A percentile compares a stretch with the other conserved stretches of the same genome.
phyloP scores from a whole-genome alignment of 257 asterid genomes.

The Rauvolfia tetraphylla region DNA sequence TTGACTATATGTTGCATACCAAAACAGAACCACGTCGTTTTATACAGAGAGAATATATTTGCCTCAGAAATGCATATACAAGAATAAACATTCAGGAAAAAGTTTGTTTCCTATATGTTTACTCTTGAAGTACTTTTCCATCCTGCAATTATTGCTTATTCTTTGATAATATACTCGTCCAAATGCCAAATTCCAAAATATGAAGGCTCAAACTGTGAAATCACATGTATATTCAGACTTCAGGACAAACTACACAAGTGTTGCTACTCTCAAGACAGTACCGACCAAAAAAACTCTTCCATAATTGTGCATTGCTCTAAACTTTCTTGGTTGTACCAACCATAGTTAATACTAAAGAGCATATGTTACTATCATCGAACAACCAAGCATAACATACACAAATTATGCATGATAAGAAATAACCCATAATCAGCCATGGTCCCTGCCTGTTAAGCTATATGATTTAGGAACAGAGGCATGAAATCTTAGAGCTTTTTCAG shows the following conservation, averaged over 20 bases:
- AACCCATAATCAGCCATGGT: background rate
- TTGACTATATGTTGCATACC: background rate
- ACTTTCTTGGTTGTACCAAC: background rate
- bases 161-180: background rate
- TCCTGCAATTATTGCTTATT: background rate
- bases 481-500: conserved; percentile 1
- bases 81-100: background rate
- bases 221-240: background rate
- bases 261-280: too few relatives aligned
- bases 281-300: background rate
- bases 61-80: background rate
- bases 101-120: background rate
- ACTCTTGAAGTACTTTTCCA: background rate
- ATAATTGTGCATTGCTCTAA: background rate
- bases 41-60: background rate
- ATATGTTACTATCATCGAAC: background rate
- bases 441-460: background rate
- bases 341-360: background rate
- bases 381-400: background rate
- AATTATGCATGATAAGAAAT: background rate
- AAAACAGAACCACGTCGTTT: background rate
- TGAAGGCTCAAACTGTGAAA: background rate
- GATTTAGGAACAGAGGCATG: background rate
- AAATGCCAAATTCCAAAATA: background rate
- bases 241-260: background rate